Conservation (phyloP, 441 rosid genomes). For the Eruca vesicaria region DNA sequence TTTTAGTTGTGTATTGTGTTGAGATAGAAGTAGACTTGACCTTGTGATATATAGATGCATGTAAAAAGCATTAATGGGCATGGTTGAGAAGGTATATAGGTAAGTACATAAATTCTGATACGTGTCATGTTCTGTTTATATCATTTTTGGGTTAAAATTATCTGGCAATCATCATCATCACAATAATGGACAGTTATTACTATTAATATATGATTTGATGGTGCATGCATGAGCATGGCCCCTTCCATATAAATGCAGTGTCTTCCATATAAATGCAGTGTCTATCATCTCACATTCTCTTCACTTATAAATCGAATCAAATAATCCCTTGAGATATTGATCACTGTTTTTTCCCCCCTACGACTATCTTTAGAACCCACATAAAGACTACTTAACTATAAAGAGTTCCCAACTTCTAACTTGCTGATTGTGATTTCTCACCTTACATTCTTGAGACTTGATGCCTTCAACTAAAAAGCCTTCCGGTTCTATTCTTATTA, state of each 20-base stretch:
- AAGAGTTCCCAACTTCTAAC: slow-evolving; percentile 22
- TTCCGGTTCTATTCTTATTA: background rate
- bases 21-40: slow-evolving; percentile 6
- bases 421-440: slow-evolving; percentile 26
- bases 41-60: slow-evolving; percentile 15
- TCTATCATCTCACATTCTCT: background rate
- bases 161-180: background rate
- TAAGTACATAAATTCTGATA: background rate
- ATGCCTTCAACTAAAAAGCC: background rate
- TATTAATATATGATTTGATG: background rate
- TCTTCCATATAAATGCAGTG: slow-evolving; percentile 8
- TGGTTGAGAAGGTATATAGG: background rate
- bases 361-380: background rate
- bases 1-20: background rate
- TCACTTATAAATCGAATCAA: background rate
- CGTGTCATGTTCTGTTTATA: no score
- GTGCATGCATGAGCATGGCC: slow-evolving; percentile 12
- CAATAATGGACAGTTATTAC: background rate
- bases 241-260: slow-evolving; percentile 22
- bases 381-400: background rate
- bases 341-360: background rate
- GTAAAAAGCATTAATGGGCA: background rate
- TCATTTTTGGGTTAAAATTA: background rate
- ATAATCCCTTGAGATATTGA: background rate
- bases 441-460: background rate